These are phyloP conservation scores for Ensete ventricosum DNA, from an alignment of 176 grass and related monocot species.

Conservation along the genomic window DNA sequence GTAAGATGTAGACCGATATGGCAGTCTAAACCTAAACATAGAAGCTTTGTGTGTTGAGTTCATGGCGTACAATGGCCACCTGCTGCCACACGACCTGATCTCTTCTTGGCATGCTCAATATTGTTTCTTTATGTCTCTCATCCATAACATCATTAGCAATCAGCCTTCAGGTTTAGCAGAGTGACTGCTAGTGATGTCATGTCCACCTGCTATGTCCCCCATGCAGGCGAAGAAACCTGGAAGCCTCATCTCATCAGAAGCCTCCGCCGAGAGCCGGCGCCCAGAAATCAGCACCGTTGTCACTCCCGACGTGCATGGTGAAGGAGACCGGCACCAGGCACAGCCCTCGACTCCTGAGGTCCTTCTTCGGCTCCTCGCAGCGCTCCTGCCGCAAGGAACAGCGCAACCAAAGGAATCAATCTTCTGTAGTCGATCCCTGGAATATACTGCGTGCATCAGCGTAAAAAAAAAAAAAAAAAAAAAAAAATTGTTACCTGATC, in stretches of 20 bases:
- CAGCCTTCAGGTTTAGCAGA: conserved; percentile 56
- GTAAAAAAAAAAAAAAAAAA: no score
- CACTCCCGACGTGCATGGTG: conserved; percentile 39
- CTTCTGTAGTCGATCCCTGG: background rate
- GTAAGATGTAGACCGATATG: no score
- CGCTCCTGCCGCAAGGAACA: background rate
- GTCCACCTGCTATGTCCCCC: background rate
- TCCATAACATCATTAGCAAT: conserved; percentile 92
- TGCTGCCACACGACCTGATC: background rate
- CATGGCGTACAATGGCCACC: no score
- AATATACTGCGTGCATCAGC: background rate
- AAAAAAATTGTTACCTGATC: background rate
- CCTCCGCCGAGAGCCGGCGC: conserved; percentile 3
- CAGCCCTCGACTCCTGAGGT: conserved; percentile 46
- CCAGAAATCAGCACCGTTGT: conserved; percentile 62
- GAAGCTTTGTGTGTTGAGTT: no score
- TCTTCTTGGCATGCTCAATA: background rate
- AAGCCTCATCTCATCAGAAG: background rate
- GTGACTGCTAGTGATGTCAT: conserved; percentile 89
- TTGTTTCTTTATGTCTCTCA: background rate
- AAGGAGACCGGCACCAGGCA: conserved; percentile 62
- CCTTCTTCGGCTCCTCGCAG: conserved; percentile 22
- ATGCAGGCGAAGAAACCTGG: conserved; percentile 1
- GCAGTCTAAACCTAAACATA: no score
- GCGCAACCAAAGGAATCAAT: background rate